A percentile compares a stretch with the other conserved stretches of the same genome.
Conservation (phyloP, 2,329 filamentous ascomycete species). For the Phaeosphaeriaceae sp. region DNA sequence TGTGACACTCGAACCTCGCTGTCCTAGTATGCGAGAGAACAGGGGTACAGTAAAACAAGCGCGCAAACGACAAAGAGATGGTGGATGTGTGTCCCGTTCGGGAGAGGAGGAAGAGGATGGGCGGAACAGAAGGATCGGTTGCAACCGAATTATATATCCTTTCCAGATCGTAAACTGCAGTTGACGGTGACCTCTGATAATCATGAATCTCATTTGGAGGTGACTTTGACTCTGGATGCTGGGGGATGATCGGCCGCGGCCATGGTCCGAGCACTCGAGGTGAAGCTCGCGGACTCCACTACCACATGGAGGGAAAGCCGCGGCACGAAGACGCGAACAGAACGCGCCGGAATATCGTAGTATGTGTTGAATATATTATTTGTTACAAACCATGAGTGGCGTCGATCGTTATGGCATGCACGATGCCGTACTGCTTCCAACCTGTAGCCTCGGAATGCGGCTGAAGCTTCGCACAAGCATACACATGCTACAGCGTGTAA, state of each 20-base stretch:
- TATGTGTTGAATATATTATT: background rate
- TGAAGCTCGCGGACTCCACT: conserved; percentile 4
- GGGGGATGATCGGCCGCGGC: background rate
- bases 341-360: background rate
- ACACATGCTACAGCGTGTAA: too few relatives aligned
- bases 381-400: too few relatives aligned
- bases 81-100: background rate
- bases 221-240: conserved; percentile 5
- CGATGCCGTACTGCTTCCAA: too few relatives aligned
- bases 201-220: background rate
- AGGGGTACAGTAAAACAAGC: conserved; percentile 3
- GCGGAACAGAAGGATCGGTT: background rate
- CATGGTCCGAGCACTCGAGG: conserved; percentile 7
- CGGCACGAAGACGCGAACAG: conserved; percentile 1
- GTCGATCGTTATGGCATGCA: too few relatives aligned
- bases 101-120: background rate
- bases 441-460: too few relatives aligned
- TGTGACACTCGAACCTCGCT: conserved; percentile 4
- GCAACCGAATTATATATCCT: background rate
- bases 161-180: background rate
- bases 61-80: conserved; percentile 1
- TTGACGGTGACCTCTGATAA: background rate
- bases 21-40: background rate
- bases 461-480: too few relatives aligned
- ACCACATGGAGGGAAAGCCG: background rate